Evolutionary conservation across 176 grass and related monocot genomes (phyloP).

Genomic region (Musa beccarii): DNA sequence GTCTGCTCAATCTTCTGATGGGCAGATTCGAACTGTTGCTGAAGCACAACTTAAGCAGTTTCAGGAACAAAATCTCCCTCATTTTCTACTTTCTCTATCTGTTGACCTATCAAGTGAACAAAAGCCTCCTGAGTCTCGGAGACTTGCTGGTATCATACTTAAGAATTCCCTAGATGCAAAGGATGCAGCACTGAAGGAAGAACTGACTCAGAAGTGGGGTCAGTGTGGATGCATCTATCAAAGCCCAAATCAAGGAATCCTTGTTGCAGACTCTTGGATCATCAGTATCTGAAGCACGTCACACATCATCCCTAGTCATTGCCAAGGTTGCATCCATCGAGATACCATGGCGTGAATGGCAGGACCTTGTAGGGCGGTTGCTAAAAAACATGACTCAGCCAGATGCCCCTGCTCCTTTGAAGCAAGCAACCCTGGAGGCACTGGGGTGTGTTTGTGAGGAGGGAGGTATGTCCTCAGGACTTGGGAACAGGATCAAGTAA

Average conservation of each 20-base stretch:
- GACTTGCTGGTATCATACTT: slow-evolving; percentile 73
- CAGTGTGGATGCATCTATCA: slow-evolving; percentile 46
- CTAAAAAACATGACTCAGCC: slow-evolving; percentile 51
- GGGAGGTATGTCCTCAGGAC: slow-evolving; percentile 68
- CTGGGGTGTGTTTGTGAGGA: slow-evolving; percentile 93
- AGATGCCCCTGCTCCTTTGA: slow-evolving; percentile 45
- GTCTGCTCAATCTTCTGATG: slow-evolving; percentile 69
- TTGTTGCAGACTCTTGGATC: slow-evolving; percentile 71
- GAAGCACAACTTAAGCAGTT: slow-evolving; percentile 66
- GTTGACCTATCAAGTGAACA: slow-evolving; percentile 58
- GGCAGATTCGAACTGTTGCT: slow-evolving; percentile 49
- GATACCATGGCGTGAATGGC: slow-evolving; percentile 80
- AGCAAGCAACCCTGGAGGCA: slow-evolving; percentile 82
- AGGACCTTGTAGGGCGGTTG: slow-evolving; percentile 66
- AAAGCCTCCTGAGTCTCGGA: slow-evolving; percentile 63
- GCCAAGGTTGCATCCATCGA: slow-evolving; percentile 94
- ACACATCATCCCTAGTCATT: slow-evolving; percentile 84
- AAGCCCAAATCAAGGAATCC: slow-evolving; percentile 78
- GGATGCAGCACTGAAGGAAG: slow-evolving; percentile 46
- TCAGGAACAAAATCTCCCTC: slow-evolving; percentile 78
- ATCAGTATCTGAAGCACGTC: slow-evolving; percentile 55
- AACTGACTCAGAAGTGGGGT: slow-evolving; percentile 64
- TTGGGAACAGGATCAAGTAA: slow-evolving; percentile 70
- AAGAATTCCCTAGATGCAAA: slow-evolving; percentile 85
- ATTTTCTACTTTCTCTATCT: slow-evolving; percentile 76